Evolutionary conservation across 164 flowering plant genomes (phyloP), one percentile per base, ranked within the genome.

Genomic region (Brasenia schreberi): DNA sequence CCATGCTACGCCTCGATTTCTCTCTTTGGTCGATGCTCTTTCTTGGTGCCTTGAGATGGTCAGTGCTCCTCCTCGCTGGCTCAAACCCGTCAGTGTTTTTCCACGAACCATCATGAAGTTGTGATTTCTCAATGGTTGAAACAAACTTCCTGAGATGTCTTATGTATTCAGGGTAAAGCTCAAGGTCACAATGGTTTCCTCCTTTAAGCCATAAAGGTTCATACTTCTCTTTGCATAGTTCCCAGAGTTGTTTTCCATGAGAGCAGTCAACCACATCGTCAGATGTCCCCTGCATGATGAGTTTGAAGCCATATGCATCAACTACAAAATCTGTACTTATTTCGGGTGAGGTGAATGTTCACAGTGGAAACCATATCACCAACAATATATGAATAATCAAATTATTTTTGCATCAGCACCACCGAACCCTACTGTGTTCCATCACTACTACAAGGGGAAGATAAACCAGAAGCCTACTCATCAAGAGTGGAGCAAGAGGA

Each of bases 171-270:
- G 97, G 95, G 66, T 71, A 83, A 39, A 85, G 85, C 71, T 90
- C 97, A 73, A 88, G 69, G 76, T 90, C 78, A 65, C 95, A 87
- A 72, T 90, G 97, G 64, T 79, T 88, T 18, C 97, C 95, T 45
- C 96, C 97, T 75, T 85, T 83, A 63, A 90, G 74, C 97, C 97
- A 90, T 44, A 90, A 65, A 6, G 97, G 97, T 66, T 90, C 97
- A 43, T 87, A 88, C 72, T 83, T 90, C 75, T 85, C 95, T 75
- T 78, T 86, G 72, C 91, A 85, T n/a, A 88, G 73, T 58, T 85
- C 93, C 88, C 95, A 87, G 16, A 90, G 88, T 68, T 83, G 89
- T 80, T 82, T 88, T 5, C 97, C 97, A 67, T 90, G 97, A 61
- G 97, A 87, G 74, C 73, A 87, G 72, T 90, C 91, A 49, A 88